Evolutionary conservation across 2,329 filamentous ascomycete species (phyloP).

Genomic region (Biscogniauxia marginata): DNA sequence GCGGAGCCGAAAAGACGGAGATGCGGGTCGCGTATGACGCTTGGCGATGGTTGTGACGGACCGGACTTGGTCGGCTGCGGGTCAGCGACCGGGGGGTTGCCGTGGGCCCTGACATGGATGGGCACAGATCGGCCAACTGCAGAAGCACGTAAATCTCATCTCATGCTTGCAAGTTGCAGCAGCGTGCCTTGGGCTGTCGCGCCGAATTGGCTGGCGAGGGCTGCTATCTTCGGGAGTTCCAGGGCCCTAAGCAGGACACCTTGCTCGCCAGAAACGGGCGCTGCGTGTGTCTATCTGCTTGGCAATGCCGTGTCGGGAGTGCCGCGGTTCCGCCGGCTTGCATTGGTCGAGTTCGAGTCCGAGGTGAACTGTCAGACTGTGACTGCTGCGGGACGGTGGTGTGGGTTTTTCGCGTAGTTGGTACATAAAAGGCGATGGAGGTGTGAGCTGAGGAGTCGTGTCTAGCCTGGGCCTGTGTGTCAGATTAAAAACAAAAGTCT

Average conservation of each 20-base stretch:
- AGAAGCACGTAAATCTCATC: neutral
- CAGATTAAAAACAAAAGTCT: neutral
- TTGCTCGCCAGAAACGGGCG: neutral
- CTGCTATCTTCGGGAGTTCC: neutral
- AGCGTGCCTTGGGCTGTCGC: neutral
- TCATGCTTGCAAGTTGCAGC: neutral
- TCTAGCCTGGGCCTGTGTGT: conserved; percentile 9
- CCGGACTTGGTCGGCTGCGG: neutral
- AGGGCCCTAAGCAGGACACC: neutral
- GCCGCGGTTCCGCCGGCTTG: neutral
- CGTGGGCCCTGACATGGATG: neutral
- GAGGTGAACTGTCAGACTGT: no score
- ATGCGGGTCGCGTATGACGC: neutral
- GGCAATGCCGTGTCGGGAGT: neutral
- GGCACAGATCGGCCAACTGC: neutral
- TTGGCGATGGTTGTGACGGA: neutral
- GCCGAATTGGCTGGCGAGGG: neutral
- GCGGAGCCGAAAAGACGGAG: neutral
- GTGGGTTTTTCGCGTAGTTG: no score
- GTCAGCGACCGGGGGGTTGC: neutral
- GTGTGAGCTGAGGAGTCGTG: no score
- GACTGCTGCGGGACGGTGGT: no score
- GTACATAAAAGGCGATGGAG: no score
- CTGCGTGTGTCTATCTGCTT: neutral
- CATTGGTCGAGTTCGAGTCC: no score